Conservation (phyloP, 768 basidiomycete species). For the Pisolithus orientalis region DNA sequence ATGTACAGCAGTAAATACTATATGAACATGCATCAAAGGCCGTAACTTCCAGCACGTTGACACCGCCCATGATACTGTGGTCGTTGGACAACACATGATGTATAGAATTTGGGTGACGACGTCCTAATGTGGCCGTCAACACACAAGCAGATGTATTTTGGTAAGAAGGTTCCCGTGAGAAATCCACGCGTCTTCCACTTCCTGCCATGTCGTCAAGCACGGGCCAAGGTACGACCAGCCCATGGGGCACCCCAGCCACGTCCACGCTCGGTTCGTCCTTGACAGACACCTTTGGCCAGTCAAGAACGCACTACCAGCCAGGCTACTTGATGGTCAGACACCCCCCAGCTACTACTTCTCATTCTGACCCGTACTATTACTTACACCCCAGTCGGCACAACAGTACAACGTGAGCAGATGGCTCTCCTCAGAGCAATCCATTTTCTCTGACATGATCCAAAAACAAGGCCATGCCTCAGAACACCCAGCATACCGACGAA, state of each 20-base stretch:
- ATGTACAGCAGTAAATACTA: too few relatives aligned
- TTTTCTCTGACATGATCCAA: neutral
- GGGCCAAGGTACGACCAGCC: slow-evolving; percentile 36
- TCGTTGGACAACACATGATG: too few relatives aligned
- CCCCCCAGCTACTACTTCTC: neutral
- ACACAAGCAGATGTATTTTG: too few relatives aligned
- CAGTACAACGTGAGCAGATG: slow-evolving; percentile 45
- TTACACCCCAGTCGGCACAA: slow-evolving; percentile 45
- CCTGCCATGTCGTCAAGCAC: slow-evolving; percentile 32
- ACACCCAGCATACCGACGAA: slow-evolving; percentile 63
- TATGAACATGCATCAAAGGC: too few relatives aligned
- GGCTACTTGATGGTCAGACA: slow-evolving; percentile 71
- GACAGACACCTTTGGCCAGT: slow-evolving; percentile 64
- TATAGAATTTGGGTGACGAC: too few relatives aligned
- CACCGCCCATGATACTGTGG: too few relatives aligned
- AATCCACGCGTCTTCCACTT: neutral
- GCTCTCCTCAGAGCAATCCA: slow-evolving; percentile 3
- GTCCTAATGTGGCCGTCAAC: too few relatives aligned
- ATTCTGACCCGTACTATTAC: neutral
- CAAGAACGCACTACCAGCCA: slow-evolving; percentile 71
- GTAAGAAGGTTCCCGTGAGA: too few relatives aligned
- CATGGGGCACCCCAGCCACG: slow-evolving; percentile 48
- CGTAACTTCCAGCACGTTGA: too few relatives aligned
- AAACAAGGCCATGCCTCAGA: slow-evolving; percentile 37
- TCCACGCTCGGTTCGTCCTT: slow-evolving; percentile 44